phyloP scores from a whole-genome alignment of 2,329 filamentous ascomycete species.

The Colletotrichum liriopes region DNA sequence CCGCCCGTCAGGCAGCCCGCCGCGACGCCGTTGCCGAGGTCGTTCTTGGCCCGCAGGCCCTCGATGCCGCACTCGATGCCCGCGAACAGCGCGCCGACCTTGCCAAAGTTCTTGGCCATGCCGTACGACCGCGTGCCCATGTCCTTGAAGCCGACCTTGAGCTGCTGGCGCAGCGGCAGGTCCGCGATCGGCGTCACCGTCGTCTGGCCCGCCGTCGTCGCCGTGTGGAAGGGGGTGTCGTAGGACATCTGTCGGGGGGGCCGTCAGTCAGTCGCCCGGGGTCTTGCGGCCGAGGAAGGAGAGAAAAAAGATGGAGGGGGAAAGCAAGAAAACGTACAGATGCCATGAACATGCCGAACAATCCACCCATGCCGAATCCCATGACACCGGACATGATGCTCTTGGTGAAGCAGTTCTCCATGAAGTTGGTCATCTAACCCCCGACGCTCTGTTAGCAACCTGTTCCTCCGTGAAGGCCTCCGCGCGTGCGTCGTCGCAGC shows the following conservation, averaged over 20 bases:
- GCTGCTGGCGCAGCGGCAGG: constrained; percentile 88
- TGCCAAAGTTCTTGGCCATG: constrained; percentile 94
- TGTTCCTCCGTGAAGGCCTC: neutral
- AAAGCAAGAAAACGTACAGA: constrained; percentile 73
- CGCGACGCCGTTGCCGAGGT: constrained; percentile 87
- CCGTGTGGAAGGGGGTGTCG: constrained; percentile 85
- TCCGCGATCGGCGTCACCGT: constrained; percentile 62
- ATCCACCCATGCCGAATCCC: constrained; percentile 93
- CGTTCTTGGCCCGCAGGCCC: constrained; percentile 92
- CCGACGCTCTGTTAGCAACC: constrained; percentile 18
- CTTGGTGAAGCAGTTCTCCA: constrained; percentile 95
- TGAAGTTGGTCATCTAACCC: constrained; percentile 81
- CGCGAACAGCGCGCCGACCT: constrained; percentile 90
- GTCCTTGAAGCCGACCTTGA: constrained; percentile 90
- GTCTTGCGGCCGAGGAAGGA: constrained; percentile 14
- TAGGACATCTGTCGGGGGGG: constrained; percentile 85
- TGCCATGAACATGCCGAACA: constrained; percentile 98
- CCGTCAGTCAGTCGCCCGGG: neutral
- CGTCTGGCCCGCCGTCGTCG: constrained; percentile 54
- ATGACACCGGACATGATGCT: constrained; percentile 91
- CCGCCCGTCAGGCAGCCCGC: constrained; percentile 94
- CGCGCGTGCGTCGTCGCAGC: neutral
- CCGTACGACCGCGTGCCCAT: constrained; percentile 90
- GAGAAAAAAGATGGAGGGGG: neutral
- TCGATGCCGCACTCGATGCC: constrained; percentile 98